These are phyloP conservation scores for Exophiala sp. DNA, from an alignment of 2,329 filamentous ascomycete genomes.

Conservation along the genomic window DNA sequence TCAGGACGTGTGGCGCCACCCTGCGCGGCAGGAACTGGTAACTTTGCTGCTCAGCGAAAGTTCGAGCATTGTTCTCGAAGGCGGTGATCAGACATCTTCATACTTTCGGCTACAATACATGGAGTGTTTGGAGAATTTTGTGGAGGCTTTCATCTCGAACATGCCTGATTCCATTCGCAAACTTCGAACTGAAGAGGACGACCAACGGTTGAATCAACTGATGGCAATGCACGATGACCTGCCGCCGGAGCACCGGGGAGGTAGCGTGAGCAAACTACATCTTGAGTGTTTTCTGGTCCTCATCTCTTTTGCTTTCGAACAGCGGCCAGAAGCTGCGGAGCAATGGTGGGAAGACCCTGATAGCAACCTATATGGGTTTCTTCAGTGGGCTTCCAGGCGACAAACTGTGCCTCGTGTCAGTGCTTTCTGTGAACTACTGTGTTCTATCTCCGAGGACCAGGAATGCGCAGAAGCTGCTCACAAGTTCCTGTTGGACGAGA, in stretches of 20 bases:
- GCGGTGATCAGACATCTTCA: constrained; percentile 58
- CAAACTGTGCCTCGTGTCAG: constrained; percentile 95
- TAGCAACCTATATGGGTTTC: constrained; percentile 87
- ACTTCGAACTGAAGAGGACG: constrained; percentile 83
- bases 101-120: constrained; percentile 72
- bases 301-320: constrained; percentile 87
- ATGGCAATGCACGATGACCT: constrained; percentile 44
- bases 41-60: constrained; percentile 80
- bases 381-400: constrained; percentile 93
- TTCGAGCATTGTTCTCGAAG: constrained; percentile 63
- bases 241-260: constrained; percentile 45
- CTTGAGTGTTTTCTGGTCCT: constrained; percentile 89
- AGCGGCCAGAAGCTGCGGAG: constrained; percentile 75
- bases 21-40: constrained; percentile 76
- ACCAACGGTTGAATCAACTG: constrained; percentile 57
- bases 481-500: constrained; percentile 79
- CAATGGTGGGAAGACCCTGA: constrained; percentile 92
- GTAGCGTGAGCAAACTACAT: constrained; percentile 46
- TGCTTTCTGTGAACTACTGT: constrained; percentile 94
- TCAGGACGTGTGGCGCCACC: constrained; percentile 80
- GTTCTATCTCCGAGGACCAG: constrained; percentile 77
- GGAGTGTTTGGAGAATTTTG: constrained; percentile 78
- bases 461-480: constrained; percentile 82
- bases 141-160: constrained; percentile 91
- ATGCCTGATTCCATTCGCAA: constrained; percentile 87